A percentile compares a stretch with the other conserved stretches of the same genome.
phyloP scores from a whole-genome alignment of 805 yeast genomes.

The Wilhelminamyces savonicus region DNA sequence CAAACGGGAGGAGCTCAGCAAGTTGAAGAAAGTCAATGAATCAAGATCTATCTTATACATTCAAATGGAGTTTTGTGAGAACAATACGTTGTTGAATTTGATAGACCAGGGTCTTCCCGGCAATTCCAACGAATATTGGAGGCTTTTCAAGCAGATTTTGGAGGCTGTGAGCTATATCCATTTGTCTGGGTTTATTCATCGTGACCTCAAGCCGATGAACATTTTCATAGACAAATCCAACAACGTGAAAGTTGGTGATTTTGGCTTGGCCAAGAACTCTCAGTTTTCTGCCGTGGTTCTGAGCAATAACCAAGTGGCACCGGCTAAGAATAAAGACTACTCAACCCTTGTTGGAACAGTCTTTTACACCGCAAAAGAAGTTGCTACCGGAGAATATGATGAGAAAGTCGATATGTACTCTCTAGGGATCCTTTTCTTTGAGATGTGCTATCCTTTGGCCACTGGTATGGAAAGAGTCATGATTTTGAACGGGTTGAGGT shows the following conservation, averaged over 20 bases:
- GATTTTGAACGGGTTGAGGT: slow-evolving; percentile 61
- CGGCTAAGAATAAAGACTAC: slow-evolving; percentile 51
- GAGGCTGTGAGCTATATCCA: slow-evolving; percentile 92
- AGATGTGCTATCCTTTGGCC: slow-evolving; percentile 79
- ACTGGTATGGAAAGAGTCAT: slow-evolving; percentile 93
- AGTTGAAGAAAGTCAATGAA: slow-evolving; percentile 1
- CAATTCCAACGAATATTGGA: slow-evolving; percentile 80
- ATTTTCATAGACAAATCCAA: slow-evolving; percentile 87
- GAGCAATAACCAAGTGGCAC: slow-evolving; percentile 33
- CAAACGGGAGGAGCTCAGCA: neutral
- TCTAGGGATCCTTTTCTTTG: slow-evolving; percentile 89
- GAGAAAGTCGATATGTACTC: slow-evolving; percentile 96
- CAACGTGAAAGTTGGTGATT: slow-evolving; percentile 92
- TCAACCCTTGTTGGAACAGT: slow-evolving; percentile 95
- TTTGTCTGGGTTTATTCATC: slow-evolving; percentile 87
- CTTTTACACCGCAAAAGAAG: slow-evolving; percentile 87
- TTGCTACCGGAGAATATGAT: slow-evolving; percentile 72
- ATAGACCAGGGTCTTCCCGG: slow-evolving; percentile 66
- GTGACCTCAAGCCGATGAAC: slow-evolving; percentile 93
- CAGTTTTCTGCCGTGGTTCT: slow-evolving; percentile 40
- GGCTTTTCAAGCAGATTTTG: slow-evolving; percentile 76
- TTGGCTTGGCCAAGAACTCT: slow-evolving; percentile 91
- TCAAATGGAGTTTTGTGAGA: slow-evolving; percentile 99
- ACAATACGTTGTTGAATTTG: slow-evolving; percentile 78
- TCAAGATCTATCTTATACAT: slow-evolving; percentile 70